Evolutionary conservation across 106 monocot genomes (phyloP).

Genomic region (Apostasia ramifera): DNA sequence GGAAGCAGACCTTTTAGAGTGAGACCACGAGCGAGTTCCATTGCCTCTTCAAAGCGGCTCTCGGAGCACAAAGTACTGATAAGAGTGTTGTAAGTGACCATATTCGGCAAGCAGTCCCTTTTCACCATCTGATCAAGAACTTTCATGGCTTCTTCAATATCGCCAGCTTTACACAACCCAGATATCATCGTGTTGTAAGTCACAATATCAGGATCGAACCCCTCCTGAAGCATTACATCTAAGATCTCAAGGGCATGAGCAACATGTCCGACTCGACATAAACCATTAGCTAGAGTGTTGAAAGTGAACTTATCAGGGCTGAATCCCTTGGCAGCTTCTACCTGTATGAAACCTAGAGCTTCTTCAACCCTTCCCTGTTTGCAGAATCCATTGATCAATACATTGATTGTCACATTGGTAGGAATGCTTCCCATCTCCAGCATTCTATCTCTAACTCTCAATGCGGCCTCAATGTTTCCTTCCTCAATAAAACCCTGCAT

Average conservation of each 20-base stretch:
- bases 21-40: constrained; percentile 65
- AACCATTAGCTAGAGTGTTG: constrained; percentile 67
- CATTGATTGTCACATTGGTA: constrained; percentile 57
- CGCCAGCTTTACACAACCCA: constrained; percentile 63
- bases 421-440: constrained; percentile 44
- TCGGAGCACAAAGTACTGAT: constrained; percentile 55
- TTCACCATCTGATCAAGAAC: constrained; percentile 64
- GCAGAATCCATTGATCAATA: constrained; percentile 71
- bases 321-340: constrained; percentile 57
- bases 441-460: constrained; percentile 64
- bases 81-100: constrained; percentile 77
- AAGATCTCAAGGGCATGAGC: constrained; percentile 63
- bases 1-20: constrained; percentile 66
- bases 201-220: constrained; percentile 65
- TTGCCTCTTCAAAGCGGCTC: constrained; percentile 71
- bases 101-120: constrained; percentile 62
- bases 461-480: constrained; percentile 63
- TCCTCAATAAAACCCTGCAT: constrained; percentile 85
- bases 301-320: constrained; percentile 79
- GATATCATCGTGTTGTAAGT: constrained; percentile 75
- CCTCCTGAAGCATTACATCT: constrained; percentile 80
- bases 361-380: constrained; percentile 56
- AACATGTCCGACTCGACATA: constrained; percentile 60
- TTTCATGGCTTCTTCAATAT: constrained; percentile 55
- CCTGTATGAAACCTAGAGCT: constrained; percentile 64